Evolutionary conservation across 768 basidiomycete genomes (phyloP).

Genomic region (Lactifluus pinguis): DNA sequence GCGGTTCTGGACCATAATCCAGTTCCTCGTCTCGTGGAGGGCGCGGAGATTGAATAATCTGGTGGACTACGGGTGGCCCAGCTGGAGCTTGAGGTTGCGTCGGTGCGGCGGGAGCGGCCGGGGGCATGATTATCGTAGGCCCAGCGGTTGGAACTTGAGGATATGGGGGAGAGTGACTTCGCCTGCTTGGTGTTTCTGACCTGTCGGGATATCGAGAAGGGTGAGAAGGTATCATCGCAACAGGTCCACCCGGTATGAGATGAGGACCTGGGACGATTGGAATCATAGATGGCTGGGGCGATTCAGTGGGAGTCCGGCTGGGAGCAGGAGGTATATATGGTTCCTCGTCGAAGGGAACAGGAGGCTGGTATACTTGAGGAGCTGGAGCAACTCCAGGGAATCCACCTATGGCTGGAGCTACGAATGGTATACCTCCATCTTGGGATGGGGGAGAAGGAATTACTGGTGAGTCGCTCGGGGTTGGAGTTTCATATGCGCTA

Average conservation of each 20-base stretch:
- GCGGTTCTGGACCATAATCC: neutral
- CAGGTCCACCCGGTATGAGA: neutral
- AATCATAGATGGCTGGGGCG: neutral
- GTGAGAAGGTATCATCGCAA: neutral
- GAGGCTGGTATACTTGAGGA: constrained; percentile 11
- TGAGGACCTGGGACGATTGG: constrained; percentile 7
- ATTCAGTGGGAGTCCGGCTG: neutral
- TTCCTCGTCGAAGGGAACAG: neutral
- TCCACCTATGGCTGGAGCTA: neutral
- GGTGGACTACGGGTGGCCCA: neutral
- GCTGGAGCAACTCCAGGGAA: neutral
- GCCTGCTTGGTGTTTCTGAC: neutral
- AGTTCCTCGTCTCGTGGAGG: neutral
- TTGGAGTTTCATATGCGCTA: neutral
- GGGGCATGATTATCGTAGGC: constrained; percentile 2
- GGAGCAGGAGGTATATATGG: constrained; percentile 1
- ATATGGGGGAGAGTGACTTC: neutral
- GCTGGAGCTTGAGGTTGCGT: neutral
- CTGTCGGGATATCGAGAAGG: neutral
- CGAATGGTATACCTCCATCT: neutral
- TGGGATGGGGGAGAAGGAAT: constrained; percentile 8
- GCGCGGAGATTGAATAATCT: neutral
- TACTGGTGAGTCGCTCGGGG: constrained; percentile 5
- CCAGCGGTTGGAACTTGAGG: too few relatives aligned
- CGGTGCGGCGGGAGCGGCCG: neutral